Percentiles rank a stretch among this genome's conserved stretches.
phyloP scores from a whole-genome alignment of 192 early-diverging fungal species.

The Funneliformis mosseae region DNA sequence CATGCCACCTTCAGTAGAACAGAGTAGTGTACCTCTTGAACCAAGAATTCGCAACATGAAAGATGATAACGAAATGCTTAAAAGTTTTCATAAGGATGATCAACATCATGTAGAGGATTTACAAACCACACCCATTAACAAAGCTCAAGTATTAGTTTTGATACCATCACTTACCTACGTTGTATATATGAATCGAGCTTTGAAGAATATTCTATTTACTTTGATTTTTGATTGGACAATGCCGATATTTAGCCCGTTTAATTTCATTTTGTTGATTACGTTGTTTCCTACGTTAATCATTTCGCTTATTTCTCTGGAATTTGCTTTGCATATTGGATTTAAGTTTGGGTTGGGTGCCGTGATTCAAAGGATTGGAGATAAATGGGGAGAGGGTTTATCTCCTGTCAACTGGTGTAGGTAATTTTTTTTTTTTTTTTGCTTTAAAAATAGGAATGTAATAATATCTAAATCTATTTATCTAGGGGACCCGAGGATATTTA shows the following conservation, averaged over 20 bases:
- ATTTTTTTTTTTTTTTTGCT: not conserved
- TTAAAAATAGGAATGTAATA: not conserved
- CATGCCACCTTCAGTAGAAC: not conserved
- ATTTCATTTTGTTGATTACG: constrained; percentile 36
- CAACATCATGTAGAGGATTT: not conserved
- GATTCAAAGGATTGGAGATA: constrained; percentile 14
- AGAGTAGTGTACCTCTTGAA: not conserved
- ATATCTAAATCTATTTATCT: not conserved
- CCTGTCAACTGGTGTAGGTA: constrained; percentile 48
- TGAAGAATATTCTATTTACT: constrained; percentile 36
- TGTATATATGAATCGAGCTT: not conserved
- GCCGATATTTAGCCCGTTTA: constrained; percentile 38
- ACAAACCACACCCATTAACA: not conserved
- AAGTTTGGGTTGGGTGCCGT: constrained; percentile 25
- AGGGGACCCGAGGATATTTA: constrained; percentile 23
- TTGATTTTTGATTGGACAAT: constrained; percentile 45
- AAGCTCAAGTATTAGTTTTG: not conserved
- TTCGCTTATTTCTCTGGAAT: constrained; percentile 35
- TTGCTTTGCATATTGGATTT: constrained; percentile 42
- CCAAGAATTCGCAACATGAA: not conserved
- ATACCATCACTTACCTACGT: not conserved
- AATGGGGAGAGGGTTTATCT: constrained; percentile 43
- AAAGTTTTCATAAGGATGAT: not conserved
- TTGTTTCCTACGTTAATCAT: constrained; percentile 38
- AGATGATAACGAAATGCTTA: not conserved